Conservation (phyloP, 192 early-diverging fungal genomes). For the Coemansia sp. region DNA sequence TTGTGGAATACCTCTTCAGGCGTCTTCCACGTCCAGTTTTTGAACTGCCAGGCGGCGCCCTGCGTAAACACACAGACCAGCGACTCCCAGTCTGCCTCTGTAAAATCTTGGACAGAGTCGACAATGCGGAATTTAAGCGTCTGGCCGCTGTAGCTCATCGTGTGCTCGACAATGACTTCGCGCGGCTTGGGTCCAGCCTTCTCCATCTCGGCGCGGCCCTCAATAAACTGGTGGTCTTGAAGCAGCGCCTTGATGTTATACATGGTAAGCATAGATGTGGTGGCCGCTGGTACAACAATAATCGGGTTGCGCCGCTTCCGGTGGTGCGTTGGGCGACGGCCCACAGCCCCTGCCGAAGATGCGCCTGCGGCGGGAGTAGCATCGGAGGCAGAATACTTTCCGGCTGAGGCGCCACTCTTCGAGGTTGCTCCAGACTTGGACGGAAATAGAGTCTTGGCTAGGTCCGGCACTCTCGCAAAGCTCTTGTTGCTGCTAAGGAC, state of each 20-base stretch:
- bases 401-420: neutral
- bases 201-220: conserved; percentile 60
- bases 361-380: neutral
- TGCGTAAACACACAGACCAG: conserved; percentile 89
- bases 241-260: conserved; percentile 87
- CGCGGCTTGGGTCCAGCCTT: conserved; percentile 65
- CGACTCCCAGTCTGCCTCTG: conserved; percentile 78
- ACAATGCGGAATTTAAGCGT: conserved; percentile 69
- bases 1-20: conserved; percentile 82
- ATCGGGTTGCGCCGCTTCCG: conserved; percentile 62
- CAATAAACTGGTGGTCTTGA: conserved; percentile 68
- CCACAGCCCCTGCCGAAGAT: neutral
- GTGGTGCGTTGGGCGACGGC: conserved; percentile 14
- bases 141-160: conserved; percentile 43
- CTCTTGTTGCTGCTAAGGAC: conserved; percentile 43
- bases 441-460: conserved; percentile 43
- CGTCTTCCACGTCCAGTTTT: conserved; percentile 81
- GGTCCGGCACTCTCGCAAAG: conserved; percentile 35
- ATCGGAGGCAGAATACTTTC: no score
- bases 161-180: conserved; percentile 61
- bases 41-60: conserved; percentile 94
- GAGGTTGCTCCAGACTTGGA: conserved; percentile 13
- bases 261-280: conserved; percentile 79
- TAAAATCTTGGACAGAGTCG: conserved; percentile 72
- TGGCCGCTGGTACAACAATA: conserved; percentile 87